phyloP scores from a whole-genome alignment of 106 monocot species.

The Dendrobium nobile region DNA sequence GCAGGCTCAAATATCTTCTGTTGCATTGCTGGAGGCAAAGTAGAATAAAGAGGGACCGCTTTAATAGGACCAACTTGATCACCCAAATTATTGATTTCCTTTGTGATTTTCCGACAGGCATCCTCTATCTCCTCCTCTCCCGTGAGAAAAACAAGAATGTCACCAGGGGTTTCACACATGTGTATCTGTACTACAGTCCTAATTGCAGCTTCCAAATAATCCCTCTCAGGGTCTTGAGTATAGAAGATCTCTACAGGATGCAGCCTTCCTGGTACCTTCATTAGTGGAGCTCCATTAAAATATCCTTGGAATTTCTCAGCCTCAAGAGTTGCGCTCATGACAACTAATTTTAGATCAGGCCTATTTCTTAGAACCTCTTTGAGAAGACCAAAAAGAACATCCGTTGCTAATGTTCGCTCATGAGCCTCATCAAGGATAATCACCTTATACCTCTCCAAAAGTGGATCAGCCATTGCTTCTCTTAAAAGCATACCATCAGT shows the following conservation, averaged over 20 bases:
- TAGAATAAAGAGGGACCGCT: conserved; percentile 61
- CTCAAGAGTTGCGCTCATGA: no score
- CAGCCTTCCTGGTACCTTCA: conserved; percentile 57
- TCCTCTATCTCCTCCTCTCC: conserved; percentile 78
- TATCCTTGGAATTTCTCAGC: no score
- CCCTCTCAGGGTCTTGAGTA: conserved; percentile 62
- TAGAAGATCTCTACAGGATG: conserved; percentile 78
- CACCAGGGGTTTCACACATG: conserved; percentile 62
- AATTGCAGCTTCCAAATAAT: conserved; percentile 78
- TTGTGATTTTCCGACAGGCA: conserved; percentile 56
- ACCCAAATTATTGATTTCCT: conserved; percentile 62
- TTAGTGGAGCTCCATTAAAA: no score
- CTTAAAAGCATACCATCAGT: no score
- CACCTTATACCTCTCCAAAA: no score
- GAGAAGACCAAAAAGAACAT: no score
- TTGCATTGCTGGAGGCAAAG: conserved; percentile 65
- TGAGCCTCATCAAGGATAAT: no score
- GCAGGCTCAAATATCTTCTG: conserved; percentile 70
- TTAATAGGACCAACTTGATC: conserved; percentile 73
- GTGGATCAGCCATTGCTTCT: no score
- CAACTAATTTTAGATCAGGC: no score
- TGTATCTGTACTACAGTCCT: conserved; percentile 72
- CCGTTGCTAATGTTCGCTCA: no score
- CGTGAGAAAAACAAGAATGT: conserved; percentile 68
- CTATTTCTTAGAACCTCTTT: no score